A percentile compares a stretch with the other conserved stretches of the same genome.
Conservation (phyloP, 1,284 basidiomycete genomes). For the Irpex rosettiformis region DNA sequence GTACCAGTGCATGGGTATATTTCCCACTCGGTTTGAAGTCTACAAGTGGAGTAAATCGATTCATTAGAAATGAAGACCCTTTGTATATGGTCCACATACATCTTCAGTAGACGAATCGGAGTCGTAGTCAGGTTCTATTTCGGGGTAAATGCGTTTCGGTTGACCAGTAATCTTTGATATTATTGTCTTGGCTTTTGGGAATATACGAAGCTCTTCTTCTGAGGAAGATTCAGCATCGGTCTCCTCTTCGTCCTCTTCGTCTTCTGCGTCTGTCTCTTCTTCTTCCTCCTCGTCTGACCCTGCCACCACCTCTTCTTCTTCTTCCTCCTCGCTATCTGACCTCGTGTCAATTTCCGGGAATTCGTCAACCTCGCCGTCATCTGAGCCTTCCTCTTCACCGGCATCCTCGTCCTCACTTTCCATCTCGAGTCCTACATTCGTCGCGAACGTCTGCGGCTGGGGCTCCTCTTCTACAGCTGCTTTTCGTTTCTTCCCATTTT, state of each 20-base stretch:
- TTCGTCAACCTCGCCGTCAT: conserved; percentile 42
- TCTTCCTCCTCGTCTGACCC: conserved; percentile 32
- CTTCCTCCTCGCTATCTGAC: conserved; percentile 46
- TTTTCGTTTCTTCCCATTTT: conserved; percentile 56
- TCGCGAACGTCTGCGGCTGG: conserved; percentile 29
- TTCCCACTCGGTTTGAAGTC: conserved; percentile 92
- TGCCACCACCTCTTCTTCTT: conserved; percentile 24
- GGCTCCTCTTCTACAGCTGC: conserved; percentile 28
- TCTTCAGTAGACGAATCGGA: conserved; percentile 98
- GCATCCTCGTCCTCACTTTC: conserved; percentile 65
- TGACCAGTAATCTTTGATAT: conserved; percentile 84
- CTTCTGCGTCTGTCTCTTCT: conserved; percentile 32
- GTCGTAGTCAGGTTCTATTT: conserved; percentile 95
- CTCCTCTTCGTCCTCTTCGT: conserved; percentile 34
- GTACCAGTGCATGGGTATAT: conserved; percentile 98
- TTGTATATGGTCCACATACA: conserved; percentile 45
- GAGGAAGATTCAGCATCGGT: conserved; percentile 29
- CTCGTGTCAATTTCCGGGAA: conserved; percentile 55
- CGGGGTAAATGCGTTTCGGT: conserved; percentile 87
- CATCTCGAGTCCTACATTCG: conserved; percentile 57
- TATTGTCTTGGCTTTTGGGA: conserved; percentile 66
- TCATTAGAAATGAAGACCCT: conserved; percentile 1
- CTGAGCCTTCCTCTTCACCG: conserved; percentile 44
- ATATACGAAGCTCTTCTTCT: conserved; percentile 41
- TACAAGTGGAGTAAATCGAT: conserved; percentile 29